Evolutionary conservation across 352 stramenopile genomes (phyloP).

Genomic region (Thalassiosira hispida): DNA sequence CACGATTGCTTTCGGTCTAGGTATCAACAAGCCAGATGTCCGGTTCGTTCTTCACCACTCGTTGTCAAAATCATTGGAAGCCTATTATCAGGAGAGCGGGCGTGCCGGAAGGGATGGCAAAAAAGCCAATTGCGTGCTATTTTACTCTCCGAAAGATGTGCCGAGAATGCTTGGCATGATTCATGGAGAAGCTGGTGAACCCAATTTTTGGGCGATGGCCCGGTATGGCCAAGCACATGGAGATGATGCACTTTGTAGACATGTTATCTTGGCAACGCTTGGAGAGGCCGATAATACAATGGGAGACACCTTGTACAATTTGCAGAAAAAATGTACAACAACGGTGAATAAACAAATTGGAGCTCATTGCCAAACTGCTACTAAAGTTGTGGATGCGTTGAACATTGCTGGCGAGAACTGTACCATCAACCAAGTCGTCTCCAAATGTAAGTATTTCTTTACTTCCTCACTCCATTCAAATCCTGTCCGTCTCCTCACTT

Average conservation of each 20-base stretch:
- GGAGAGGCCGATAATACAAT: conserved; percentile 64
- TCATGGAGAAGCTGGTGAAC: conserved; percentile 56
- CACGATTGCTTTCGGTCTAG: conserved; percentile 93
- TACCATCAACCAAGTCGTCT: conserved; percentile 61
- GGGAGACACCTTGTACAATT: conserved; percentile 30
- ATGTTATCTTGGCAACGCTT: conserved; percentile 72
- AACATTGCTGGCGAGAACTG: conserved; percentile 47
- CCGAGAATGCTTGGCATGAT: conserved; percentile 76
- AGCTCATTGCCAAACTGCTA: conserved; percentile 62
- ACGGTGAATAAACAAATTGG: conserved; percentile 58
- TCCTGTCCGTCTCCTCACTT: conserved; percentile 1
- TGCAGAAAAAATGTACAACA: conserved; percentile 46
- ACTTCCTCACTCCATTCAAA: not conserved
- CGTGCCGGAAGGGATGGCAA: conserved; percentile 92
- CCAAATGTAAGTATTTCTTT: conserved; percentile 61
- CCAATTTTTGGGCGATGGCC: conserved; percentile 75
- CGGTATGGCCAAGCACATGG: conserved; percentile 76
- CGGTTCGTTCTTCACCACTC: conserved; percentile 91
- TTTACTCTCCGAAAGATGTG: conserved; percentile 84
- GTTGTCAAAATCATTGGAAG: conserved; percentile 85
- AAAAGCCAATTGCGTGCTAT: conserved; percentile 85
- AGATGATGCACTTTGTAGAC: conserved; percentile 70
- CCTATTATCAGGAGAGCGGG: conserved; percentile 93
- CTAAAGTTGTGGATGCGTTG: conserved; percentile 59
- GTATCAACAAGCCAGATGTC: conserved; percentile 70